phyloP scores from a whole-genome alignment of 495 filamentous ascomycete genomes.

The Lichenothelia convexa region DNA sequence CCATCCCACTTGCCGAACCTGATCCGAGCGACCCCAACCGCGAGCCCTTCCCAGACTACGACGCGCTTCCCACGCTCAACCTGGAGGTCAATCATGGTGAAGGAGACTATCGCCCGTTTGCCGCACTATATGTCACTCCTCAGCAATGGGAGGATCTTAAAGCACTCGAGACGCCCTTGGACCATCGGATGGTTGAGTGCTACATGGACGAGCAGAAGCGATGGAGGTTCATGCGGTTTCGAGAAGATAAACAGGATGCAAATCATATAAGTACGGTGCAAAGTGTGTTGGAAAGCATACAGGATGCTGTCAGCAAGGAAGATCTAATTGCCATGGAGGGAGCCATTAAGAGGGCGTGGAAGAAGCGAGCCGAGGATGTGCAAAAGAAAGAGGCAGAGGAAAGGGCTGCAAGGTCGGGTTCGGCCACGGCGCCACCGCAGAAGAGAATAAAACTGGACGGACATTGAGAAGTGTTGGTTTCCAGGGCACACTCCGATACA shows the following conservation, averaged over 20 bases:
- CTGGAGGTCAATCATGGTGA: slow-evolving; percentile 36
- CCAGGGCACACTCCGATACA: too few relatives aligned
- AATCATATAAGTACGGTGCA: slow-evolving; percentile 72
- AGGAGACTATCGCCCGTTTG: slow-evolving; percentile 41
- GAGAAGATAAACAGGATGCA: slow-evolving; percentile 79
- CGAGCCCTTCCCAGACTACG: slow-evolving; percentile 36
- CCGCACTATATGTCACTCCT: slow-evolving; percentile 46
- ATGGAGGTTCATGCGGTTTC: slow-evolving; percentile 67
- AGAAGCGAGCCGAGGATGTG: too few relatives aligned
- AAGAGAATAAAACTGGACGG: too few relatives aligned
- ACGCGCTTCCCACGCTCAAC: slow-evolving; percentile 37
- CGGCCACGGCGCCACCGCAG: too few relatives aligned
- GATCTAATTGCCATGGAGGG: slow-evolving; percentile 45
- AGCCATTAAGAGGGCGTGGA: slow-evolving; percentile 54
- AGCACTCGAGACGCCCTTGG: slow-evolving; percentile 43
- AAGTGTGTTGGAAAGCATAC: slow-evolving; percentile 67
- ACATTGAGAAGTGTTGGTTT: too few relatives aligned
- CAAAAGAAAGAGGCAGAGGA: too few relatives aligned
- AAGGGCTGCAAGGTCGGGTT: too few relatives aligned
- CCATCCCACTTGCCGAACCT: slow-evolving; percentile 54
- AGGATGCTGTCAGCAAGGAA: slow-evolving; percentile 48
- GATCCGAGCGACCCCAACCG: slow-evolving; percentile 36
- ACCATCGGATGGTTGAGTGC: slow-evolving; percentile 78
- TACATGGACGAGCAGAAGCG: slow-evolving; percentile 48
- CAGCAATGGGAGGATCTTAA: slow-evolving; percentile 76